A percentile compares a stretch with the other conserved stretches of the same genome.
These are phyloP conservation scores for Boletus vermiculosoides DNA, from an alignment of 768 basidiomycete genomes.

Conservation along the genomic window DNA sequence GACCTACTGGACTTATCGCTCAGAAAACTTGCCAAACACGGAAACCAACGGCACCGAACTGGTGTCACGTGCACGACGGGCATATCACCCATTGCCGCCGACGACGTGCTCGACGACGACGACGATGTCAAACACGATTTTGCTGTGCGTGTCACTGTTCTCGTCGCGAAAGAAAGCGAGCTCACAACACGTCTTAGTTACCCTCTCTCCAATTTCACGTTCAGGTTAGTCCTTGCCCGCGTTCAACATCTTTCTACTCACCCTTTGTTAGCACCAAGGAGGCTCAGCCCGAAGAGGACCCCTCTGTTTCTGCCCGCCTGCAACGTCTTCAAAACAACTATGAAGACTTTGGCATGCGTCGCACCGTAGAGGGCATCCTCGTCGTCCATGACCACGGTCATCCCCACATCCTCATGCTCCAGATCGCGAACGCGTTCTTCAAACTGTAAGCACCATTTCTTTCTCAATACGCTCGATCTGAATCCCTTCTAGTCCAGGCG, in stretches of 20 bases:
- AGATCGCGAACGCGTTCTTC: slow-evolving; percentile 99
- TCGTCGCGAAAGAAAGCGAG: background rate
- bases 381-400: slow-evolving; percentile 97
- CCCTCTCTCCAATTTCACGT: slow-evolving; percentile 88
- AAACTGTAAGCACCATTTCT: slow-evolving; percentile 69
- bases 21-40: background rate
- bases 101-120: slow-evolving; percentile 21
- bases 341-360: slow-evolving; percentile 94
- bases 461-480: background rate
- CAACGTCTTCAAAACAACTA: slow-evolving; percentile 95
- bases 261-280: slow-evolving; percentile 77
- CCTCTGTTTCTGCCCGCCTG: slow-evolving; percentile 90
- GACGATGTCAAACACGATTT: slow-evolving; percentile 52
- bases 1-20: background rate
- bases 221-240: slow-evolving; percentile 52
- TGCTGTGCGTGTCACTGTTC: slow-evolving; percentile 37
- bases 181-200: slow-evolving; percentile 47
- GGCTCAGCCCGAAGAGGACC: slow-evolving; percentile 95
- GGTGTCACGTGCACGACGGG: slow-evolving; percentile 16
- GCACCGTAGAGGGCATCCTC: slow-evolving; percentile 78
- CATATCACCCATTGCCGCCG: slow-evolving; percentile 3
- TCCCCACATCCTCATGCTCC: slow-evolving; percentile 96
- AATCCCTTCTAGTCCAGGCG: slow-evolving; percentile 70
- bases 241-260: slow-evolving; percentile 9
- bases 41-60: slow-evolving; percentile 3